phyloP scores from a whole-genome alignment of 2,329 filamentous ascomycete genomes.

The Magnaporthiopsis rhizophila region DNA sequence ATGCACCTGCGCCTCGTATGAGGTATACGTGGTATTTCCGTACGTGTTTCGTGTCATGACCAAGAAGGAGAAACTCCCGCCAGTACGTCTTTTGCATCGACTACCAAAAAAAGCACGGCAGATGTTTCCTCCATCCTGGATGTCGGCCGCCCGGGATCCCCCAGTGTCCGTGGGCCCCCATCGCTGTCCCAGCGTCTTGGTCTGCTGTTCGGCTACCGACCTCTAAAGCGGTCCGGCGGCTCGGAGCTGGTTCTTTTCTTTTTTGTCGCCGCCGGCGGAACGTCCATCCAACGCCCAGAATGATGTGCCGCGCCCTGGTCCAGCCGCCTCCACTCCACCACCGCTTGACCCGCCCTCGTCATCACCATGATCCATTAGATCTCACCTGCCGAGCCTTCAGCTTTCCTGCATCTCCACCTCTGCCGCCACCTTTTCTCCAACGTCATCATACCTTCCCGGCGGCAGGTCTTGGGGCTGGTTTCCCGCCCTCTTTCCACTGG shows the following conservation, averaged over 20 bases:
- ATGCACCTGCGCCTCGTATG: too few relatives aligned
- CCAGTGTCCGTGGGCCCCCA: too few relatives aligned
- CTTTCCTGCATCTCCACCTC: neutral
- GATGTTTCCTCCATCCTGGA: neutral
- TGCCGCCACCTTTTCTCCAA: neutral
- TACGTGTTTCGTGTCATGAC: neutral
- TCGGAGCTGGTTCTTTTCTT: neutral
- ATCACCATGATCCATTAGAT: neutral
- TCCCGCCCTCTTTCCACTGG: neutral
- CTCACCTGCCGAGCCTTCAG: neutral
- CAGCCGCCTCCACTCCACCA: neutral
- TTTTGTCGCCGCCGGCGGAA: too few relatives aligned
- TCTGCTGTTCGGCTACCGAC: neutral
- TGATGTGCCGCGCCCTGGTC: neutral
- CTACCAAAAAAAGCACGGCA: neutral
- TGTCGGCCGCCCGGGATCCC: neutral
- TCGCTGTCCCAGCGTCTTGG: neutral
- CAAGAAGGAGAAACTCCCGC: neutral
- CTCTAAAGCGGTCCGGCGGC: neutral
- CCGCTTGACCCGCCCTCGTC: neutral
- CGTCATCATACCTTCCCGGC: neutral
- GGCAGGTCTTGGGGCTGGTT: neutral
- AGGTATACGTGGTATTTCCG: neutral
- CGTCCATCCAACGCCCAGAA: neutral
- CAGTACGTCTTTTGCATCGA: neutral